phyloP scores from a whole-genome alignment of 2,329 filamentous ascomycete species.

The Pseudogymnoascus pannorum region DNA sequence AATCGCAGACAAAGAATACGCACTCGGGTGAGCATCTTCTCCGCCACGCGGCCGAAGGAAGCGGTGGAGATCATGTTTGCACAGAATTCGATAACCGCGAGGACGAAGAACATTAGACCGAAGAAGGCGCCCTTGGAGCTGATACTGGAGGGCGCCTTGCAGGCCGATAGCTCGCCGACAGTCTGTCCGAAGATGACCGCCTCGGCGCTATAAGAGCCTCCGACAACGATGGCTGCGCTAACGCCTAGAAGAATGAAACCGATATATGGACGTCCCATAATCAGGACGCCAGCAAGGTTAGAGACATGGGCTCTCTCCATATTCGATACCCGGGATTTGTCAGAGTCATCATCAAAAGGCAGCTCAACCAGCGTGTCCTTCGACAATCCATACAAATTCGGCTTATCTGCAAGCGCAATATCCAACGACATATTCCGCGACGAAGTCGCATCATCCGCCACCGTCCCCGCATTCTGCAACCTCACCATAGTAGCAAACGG shows the following conservation, averaged over 20 bases:
- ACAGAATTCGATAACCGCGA: conserved; percentile 49
- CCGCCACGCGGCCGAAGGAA: conserved; percentile 48
- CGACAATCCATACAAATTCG: conserved; percentile 15
- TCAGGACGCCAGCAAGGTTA: conserved; percentile 13
- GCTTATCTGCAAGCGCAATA: background rate
- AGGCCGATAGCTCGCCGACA: conserved; percentile 43
- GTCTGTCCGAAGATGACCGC: conserved; percentile 50
- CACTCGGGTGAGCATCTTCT: conserved; percentile 57
- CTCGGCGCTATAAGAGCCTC: conserved; percentile 42
- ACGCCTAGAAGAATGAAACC: conserved; percentile 35
- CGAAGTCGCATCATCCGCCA: conserved; percentile 27
- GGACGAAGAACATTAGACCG: conserved; percentile 40
- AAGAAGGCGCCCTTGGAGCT: conserved; percentile 29
- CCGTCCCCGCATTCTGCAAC: conserved; percentile 13
- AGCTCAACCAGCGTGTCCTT: conserved; percentile 10
- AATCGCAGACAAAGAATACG: conserved; percentile 58
- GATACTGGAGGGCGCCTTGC: conserved; percentile 22
- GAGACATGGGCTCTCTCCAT: conserved; percentile 19
- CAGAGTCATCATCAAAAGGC: conserved; percentile 42
- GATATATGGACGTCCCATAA: conserved; percentile 31
- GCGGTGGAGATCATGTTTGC: conserved; percentile 53
- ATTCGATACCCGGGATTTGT: conserved; percentile 2
- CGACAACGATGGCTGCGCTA: conserved; percentile 38
- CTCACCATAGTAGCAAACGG: conserved; percentile 19
- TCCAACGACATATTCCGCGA: conserved; percentile 6